Percentiles rank a stretch among this genome's conserved stretches.
Conservation (phyloP, 805 yeast genomes). For the Cyberlindnera bimundalis region DNA sequence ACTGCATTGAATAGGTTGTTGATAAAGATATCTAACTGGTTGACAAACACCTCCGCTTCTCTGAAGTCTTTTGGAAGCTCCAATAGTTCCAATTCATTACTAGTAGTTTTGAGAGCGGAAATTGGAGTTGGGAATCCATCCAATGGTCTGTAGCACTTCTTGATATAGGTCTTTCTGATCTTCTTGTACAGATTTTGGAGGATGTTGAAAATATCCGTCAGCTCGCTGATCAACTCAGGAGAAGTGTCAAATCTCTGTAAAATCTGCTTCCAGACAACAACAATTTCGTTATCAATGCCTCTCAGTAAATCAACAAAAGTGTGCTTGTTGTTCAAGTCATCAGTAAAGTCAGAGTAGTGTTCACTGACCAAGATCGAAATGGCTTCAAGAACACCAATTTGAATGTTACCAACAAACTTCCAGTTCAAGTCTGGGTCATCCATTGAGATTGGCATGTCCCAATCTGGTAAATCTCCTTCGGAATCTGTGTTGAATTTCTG, state of each 20-base stretch:
- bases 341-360: conserved; percentile 72
- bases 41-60: conserved; percentile 59
- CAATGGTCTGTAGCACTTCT: conserved; percentile 63
- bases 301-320: conserved; percentile 63
- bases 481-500: conserved; percentile 28
- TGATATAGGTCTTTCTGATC: conserved; percentile 65
- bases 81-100: conserved; percentile 5
- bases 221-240: conserved; percentile 23
- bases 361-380: conserved; percentile 65
- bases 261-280: conserved; percentile 46
- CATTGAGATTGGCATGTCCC: conserved; percentile 41
- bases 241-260: conserved; percentile 20
- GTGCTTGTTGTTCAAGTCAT: conserved; percentile 57
- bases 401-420: conserved; percentile 69
- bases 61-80: conserved; percentile 36
- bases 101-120: conserved; percentile 3
- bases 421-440: conserved; percentile 54
- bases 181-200: conserved; percentile 51
- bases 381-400: conserved; percentile 77
- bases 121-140: conserved; percentile 21
- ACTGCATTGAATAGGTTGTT: conserved; percentile 53
- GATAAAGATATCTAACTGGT: conserved; percentile 59
- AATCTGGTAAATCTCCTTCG: conserved; percentile 47
- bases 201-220: conserved; percentile 28
- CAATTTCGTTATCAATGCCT: conserved; percentile 63